These are phyloP conservation scores for Lablab purpureus DNA, from an alignment of 306 rosid genomes.

Conservation along the genomic window DNA sequence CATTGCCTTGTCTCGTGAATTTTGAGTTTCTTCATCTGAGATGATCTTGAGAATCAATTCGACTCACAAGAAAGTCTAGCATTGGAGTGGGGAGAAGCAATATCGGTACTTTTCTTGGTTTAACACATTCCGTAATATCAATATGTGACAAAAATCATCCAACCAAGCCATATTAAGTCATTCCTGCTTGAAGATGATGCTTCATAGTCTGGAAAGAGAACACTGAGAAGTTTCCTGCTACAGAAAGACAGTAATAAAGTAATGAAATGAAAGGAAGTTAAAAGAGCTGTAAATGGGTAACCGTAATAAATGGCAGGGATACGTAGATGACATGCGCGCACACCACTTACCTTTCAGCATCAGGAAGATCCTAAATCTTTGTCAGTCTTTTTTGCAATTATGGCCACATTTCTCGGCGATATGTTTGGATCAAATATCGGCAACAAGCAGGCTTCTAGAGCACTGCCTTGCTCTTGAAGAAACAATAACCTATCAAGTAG, in stretches of 20 bases:
- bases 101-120: neutral
- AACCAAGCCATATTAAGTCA: constrained; percentile 1
- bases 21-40: constrained; percentile 13
- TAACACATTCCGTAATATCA: constrained; percentile 9
- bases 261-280: constrained; percentile 11
- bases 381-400: constrained; percentile 75
- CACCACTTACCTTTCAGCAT: constrained; percentile 41
- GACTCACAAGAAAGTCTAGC: neutral
- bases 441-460: constrained; percentile 66
- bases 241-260: constrained; percentile 20
- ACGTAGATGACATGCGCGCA: neutral
- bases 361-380: constrained; percentile 45
- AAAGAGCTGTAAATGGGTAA: constrained; percentile 17
- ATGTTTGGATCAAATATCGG: constrained; percentile 82
- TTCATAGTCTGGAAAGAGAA: neutral
- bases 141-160: constrained; percentile 16
- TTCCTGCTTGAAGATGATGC: constrained; percentile 19
- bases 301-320: constrained; percentile 8
- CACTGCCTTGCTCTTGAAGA: constrained; percentile 83
- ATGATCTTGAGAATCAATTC: constrained; percentile 2
- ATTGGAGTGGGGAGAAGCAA: constrained; percentile 24
- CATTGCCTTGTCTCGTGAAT: constrained; percentile 2
- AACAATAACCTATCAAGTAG: constrained; percentile 89
- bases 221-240: constrained; percentile 31
- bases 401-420: constrained; percentile 91